Evolutionary conservation across 345 rosid species (phyloP).

Genomic region (Bruguiera parviflora): DNA sequence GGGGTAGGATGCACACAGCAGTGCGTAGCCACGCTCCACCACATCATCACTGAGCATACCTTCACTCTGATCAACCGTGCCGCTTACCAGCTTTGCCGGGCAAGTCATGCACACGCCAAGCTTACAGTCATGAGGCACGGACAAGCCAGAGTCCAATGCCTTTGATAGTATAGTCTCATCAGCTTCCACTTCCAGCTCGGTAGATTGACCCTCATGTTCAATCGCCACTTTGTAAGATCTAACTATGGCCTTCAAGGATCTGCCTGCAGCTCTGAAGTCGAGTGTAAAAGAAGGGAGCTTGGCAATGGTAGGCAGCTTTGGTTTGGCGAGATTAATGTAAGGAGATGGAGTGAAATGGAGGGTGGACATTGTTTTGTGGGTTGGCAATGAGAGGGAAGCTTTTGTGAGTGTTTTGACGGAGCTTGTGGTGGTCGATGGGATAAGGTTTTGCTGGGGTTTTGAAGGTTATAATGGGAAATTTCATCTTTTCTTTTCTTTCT

Average conservation of each 20-base stretch:
- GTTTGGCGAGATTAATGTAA: conserved; percentile 41
- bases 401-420: not conserved
- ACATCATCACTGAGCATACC: conserved; percentile 99
- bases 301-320: conserved; percentile 18
- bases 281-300: conserved; percentile 25
- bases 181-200: conserved; percentile 76
- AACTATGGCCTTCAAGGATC: conserved; percentile 25
- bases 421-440: conserved; percentile 37
- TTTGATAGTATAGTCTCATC: conserved; percentile 84
- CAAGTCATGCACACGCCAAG: conserved; percentile 99
- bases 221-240: conserved; percentile 66
- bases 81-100: conserved; percentile 72
- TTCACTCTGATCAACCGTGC: conserved; percentile 85
- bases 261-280: conserved; percentile 3
- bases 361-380: conserved; percentile 47
- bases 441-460: conserved; percentile 23
- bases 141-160: conserved; percentile 72
- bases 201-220: conserved; percentile 65
- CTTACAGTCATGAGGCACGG: conserved; percentile 83
- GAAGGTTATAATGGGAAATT: not conserved
- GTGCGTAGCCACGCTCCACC: conserved; percentile 78
- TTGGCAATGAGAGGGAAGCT: conserved; percentile 10
- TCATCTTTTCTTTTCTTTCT: not conserved
- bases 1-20: conserved; percentile 79
- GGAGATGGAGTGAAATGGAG: conserved; percentile 52